phyloP scores from a whole-genome alignment of 1,139 yeast genomes.

The Geotrichum klebahnii region DNA sequence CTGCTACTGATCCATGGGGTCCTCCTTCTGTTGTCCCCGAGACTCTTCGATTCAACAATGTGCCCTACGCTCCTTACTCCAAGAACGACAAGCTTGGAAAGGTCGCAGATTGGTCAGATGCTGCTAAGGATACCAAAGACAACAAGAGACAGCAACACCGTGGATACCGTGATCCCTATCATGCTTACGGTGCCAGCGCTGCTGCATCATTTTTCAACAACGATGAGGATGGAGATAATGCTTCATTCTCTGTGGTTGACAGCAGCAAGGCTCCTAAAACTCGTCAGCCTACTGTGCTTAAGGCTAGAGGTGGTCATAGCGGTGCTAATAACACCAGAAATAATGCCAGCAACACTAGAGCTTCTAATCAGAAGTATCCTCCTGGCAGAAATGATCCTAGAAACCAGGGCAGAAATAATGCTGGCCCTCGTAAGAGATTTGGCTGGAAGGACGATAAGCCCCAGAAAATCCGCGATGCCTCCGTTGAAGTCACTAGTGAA shows the following conservation, averaged over 20 bases:
- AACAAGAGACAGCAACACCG: constrained; percentile 43
- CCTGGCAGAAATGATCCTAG: constrained; percentile 21
- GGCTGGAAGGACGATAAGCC: constrained; percentile 49
- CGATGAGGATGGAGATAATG: constrained; percentile 44
- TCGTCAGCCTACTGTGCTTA: constrained; percentile 27
- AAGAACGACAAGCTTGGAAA: constrained; percentile 63
- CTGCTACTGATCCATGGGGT: constrained; percentile 50
- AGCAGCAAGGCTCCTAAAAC: constrained; percentile 36
- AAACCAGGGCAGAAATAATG: constrained; percentile 21
- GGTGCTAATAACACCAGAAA: constrained; percentile 25
- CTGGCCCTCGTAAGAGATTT: constrained; percentile 32
- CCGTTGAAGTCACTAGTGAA: constrained; percentile 48
- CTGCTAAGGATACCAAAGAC: constrained; percentile 46
- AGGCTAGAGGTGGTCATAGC: constrained; percentile 28
- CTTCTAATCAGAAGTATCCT: constrained; percentile 22
- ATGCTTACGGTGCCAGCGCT: constrained; percentile 62
- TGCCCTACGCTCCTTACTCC: constrained; percentile 66
- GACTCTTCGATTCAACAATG: constrained; percentile 48
- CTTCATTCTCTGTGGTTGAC: constrained; percentile 54
- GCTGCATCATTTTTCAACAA: constrained; percentile 55
- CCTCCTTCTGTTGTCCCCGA: constrained; percentile 50
- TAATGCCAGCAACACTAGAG: constrained; percentile 26
- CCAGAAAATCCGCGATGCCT: constrained; percentile 50
- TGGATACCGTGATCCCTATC: constrained; percentile 54
- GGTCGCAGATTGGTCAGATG: constrained; percentile 61